Base-by-base conservation (phyloP, 2,329 filamentous ascomycete genomes). In the Botrytis deweyae region DNA sequence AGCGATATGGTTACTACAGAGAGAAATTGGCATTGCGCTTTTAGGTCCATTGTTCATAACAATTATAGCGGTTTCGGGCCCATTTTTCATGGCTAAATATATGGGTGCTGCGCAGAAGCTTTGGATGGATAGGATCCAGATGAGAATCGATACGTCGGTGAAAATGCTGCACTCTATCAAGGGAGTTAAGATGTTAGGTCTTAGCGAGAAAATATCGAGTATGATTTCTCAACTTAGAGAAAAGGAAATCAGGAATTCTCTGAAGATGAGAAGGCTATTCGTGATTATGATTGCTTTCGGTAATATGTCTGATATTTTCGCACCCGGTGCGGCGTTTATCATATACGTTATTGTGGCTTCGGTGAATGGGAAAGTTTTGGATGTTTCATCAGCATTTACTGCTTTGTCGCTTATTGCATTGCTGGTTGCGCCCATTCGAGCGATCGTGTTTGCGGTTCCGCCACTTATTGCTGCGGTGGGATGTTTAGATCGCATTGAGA, bases 1-100 rank as follows among this genome's bases (percentile, higher is more conserved):
- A 22, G 82, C 80, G 0, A 78, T 84, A 3, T 84, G 80, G 64
- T 72, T 85, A 3, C 74, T 85, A 0, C 77, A 81, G 36, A 78
- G 78, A 22, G 80, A 84, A 44, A 76, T 85, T 20, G 78, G 78
- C 6, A 55, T n/a, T 29, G 14, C 52, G 6, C 52, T 55, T n/a
- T 29, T 55, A 29, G 52, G 52, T 18, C 25, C 52, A 14, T 55
- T 55, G n/a, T 55, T 55, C n/a, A 14, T 29, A n/a, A 29, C 25
- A 1, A 55, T 18, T 0, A 8, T 29, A 55, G 52, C 52, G 14
- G 52, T 55, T 29, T 29, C n/a, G 0, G 52, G 52, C 6, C 52
- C n/a, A 1, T 29, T 55, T 55, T 55, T 55, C 49, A 29, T 29
- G 52, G 52, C 52, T 14, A 55, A 55, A 55, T 55, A 29, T 8